Conservation (phyloP, 1,284 basidiomycete genomes). For the Ustilago bromivora region DNA sequence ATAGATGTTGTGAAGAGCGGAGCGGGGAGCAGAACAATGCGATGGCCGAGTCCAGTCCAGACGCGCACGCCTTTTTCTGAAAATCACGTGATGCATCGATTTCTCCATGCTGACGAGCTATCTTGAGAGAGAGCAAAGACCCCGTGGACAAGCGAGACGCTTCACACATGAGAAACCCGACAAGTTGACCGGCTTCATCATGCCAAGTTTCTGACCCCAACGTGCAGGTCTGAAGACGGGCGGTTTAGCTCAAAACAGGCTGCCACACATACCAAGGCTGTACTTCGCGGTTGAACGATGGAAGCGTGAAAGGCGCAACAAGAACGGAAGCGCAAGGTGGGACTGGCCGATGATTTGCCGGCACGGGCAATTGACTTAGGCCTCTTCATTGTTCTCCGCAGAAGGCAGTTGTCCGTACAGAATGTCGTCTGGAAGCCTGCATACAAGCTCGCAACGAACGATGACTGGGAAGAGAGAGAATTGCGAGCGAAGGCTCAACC, state of each 20-base stretch:
- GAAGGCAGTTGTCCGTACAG: not conserved
- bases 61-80: too few species aligned
- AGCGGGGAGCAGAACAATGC: too few species aligned
- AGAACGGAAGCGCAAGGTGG: not conserved
- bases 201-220: not conserved
- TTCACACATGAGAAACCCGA: not conserved
- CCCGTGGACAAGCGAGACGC: not conserved
- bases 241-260: not conserved
- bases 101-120: too few species aligned
- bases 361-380: not conserved
- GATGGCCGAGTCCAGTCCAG: too few species aligned
- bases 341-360: not conserved
- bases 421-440: too few species aligned
- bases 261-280: not conserved
- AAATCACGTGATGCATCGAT: too few species aligned
- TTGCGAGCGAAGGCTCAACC: slow-evolving; percentile 6
- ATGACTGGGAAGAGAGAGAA: not conserved
- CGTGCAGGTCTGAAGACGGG: not conserved
- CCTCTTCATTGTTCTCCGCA: not conserved
- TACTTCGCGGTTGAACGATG: not conserved
- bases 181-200: not conserved
- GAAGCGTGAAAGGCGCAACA: not conserved
- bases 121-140: not conserved
- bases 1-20: too few species aligned
- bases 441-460: too few species aligned